A percentile compares a stretch with the other conserved stretches of the same genome.
Conservation (phyloP, 2,329 filamentous ascomycete genomes). For the Polytolypa hystricis region DNA sequence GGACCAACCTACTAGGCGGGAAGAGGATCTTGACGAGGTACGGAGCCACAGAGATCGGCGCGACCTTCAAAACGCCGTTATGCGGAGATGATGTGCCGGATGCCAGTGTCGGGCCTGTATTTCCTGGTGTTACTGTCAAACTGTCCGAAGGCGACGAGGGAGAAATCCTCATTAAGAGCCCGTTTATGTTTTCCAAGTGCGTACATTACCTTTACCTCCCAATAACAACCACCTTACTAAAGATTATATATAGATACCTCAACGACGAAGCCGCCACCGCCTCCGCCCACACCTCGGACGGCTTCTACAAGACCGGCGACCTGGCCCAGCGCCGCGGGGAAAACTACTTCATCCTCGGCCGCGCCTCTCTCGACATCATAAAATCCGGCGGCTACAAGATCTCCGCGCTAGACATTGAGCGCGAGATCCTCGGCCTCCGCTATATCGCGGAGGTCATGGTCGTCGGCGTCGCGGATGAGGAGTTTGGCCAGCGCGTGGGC, state of each 20-base stretch:
- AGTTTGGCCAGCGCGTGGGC: constrained; percentile 10
- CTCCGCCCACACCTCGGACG: constrained; percentile 9
- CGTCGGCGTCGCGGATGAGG: constrained; percentile 10
- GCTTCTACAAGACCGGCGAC: constrained; percentile 15
- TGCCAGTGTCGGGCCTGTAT: constrained; percentile 23
- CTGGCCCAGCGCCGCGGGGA: constrained; percentile 8
- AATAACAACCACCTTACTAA: background rate
- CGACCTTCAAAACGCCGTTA: constrained; percentile 28
- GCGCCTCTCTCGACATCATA: constrained; percentile 12
- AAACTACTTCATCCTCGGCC: constrained; percentile 14
- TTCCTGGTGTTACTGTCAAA: constrained; percentile 28
- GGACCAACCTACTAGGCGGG: constrained; percentile 14
- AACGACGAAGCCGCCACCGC: constrained; percentile 5
- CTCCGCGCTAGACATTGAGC: constrained; percentile 13
- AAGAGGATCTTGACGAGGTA: constrained; percentile 17
- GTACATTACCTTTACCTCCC: background rate
- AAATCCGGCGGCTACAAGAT: constrained; percentile 13
- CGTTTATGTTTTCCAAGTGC: constrained; percentile 12
- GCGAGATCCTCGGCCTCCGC: constrained; percentile 11
- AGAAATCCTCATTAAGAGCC: constrained; percentile 11
- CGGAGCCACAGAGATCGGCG: constrained; percentile 32
- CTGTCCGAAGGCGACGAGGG: constrained; percentile 21
- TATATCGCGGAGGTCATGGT: constrained; percentile 14
- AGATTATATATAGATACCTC: constrained; percentile 1
- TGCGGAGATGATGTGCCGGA: constrained; percentile 14